phyloP scores from a whole-genome alignment of 1,139 yeast species.

The Pichia sp. region DNA sequence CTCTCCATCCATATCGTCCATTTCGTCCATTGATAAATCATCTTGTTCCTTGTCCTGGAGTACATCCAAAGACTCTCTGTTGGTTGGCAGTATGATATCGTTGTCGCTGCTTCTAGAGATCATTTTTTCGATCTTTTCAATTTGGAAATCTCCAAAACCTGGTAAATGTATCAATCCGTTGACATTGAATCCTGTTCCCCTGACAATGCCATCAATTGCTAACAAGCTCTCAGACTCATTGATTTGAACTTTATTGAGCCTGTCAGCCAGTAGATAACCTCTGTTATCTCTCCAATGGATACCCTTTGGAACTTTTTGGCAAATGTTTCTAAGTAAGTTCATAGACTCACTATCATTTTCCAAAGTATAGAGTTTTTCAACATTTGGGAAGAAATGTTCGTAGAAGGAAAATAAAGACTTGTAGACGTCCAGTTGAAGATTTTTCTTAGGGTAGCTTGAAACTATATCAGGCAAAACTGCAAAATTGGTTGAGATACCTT shows the following conservation, averaged over 20 bases:
- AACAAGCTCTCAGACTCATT: conserved; percentile 38
- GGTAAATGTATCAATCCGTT: conserved; percentile 81
- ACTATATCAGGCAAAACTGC: conserved; percentile 78
- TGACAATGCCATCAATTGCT: conserved; percentile 72
- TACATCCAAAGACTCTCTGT: conserved; percentile 65
- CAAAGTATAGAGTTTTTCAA: conserved; percentile 70
- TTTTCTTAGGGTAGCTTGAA: conserved; percentile 64
- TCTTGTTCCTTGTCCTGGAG: conserved; percentile 45
- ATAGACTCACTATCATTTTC: conserved; percentile 64
- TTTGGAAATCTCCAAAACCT: conserved; percentile 84
- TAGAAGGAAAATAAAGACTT: conserved; percentile 80
- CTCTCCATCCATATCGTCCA: conserved; percentile 19
- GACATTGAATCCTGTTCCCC: conserved; percentile 81
- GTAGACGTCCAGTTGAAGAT: conserved; percentile 72
- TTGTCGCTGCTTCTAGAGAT: conserved; percentile 6
- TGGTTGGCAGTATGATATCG: conserved; percentile 43
- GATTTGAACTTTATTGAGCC: conserved; percentile 43
- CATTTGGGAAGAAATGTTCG: conserved; percentile 84
- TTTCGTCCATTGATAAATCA: conserved; percentile 68
- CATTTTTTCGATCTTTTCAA: conserved; percentile 60
- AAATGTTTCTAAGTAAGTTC: conserved; percentile 67
- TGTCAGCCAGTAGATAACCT: conserved; percentile 80
- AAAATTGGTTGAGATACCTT: conserved; percentile 81
- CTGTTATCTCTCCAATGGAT: conserved; percentile 89
- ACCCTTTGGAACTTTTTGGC: conserved; percentile 84